Evolutionary conservation across 257 asterid genomes (phyloP).

Genomic region (Jacaranda copaia): DNA sequence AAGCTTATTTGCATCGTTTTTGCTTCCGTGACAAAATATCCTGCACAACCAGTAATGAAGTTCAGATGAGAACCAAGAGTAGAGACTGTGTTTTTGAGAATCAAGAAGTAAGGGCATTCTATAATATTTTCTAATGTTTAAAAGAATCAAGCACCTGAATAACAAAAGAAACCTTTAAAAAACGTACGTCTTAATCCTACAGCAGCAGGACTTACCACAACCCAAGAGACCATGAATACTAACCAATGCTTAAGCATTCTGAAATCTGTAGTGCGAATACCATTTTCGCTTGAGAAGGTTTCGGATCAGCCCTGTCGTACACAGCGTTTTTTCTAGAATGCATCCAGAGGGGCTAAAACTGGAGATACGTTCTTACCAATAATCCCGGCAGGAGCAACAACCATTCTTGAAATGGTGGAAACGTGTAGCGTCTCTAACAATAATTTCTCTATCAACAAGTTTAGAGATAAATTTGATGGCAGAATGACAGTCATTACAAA

Average conservation of each 20-base stretch:
- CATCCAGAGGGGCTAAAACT: background rate
- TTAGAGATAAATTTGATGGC: conserved; percentile 78
- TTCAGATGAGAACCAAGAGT: background rate
- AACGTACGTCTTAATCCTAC: background rate
- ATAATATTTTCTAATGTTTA: background rate
- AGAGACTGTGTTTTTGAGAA: background rate
- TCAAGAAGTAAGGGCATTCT: background rate
- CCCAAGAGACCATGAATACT: no score
- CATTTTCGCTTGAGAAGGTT: background rate
- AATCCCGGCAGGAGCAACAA: conserved; percentile 77
- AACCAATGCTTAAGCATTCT: background rate
- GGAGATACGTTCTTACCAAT: conserved; percentile 53
- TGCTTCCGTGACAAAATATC: background rate
- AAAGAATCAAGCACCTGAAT: background rate
- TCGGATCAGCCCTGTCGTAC: background rate
- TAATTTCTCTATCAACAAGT: conserved; percentile 66
- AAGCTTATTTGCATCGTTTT: background rate
- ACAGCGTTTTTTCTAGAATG: background rate
- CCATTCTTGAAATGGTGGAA: conserved; percentile 88
- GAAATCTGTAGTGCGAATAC: background rate
- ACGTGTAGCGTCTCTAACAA: conserved; percentile 80
- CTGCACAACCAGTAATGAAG: conserved; percentile 17
- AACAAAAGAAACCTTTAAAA: background rate
- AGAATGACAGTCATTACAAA: conserved; percentile 86
- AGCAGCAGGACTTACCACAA: background rate